Percentiles rank a stretch among this genome's conserved stretches.
Conservation (phyloP, 1,139 yeast genomes). For the Diutina neorugosa region DNA sequence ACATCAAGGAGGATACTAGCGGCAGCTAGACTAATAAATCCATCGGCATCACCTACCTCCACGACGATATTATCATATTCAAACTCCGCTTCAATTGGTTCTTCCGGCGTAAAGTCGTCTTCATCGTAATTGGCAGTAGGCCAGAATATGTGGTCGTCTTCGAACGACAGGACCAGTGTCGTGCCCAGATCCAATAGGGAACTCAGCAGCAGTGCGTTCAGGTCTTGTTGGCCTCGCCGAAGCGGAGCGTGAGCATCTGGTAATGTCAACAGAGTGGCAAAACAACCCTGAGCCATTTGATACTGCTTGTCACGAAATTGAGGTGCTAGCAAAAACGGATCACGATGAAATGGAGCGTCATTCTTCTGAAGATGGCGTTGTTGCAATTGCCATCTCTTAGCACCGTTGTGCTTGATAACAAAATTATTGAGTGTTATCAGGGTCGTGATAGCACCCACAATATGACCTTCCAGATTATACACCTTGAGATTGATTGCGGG, state of each 20-base stretch:
- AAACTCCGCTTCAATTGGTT: conserved; percentile 25
- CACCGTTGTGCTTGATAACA: conserved; percentile 23
- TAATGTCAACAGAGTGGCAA: conserved; percentile 13
- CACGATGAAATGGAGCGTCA: conserved; percentile 77
- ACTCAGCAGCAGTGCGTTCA: background rate
- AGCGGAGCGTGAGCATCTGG: conserved; percentile 3
- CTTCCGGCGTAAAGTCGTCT: conserved; percentile 32
- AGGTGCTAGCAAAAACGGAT: conserved; percentile 54
- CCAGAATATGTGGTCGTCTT: conserved; percentile 5
- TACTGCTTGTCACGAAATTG: conserved; percentile 33
- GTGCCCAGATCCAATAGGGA: background rate
- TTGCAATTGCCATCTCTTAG: conserved; percentile 31
- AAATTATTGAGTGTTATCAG: conserved; percentile 51
- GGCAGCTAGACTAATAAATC: conserved; percentile 18
- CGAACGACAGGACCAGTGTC: background rate
- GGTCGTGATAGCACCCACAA: conserved; percentile 28
- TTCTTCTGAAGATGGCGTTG: conserved; percentile 53
- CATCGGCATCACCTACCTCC: conserved; percentile 35
- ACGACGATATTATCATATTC: conserved; percentile 46
- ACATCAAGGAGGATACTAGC: conserved; percentile 20
- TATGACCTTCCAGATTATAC: conserved; percentile 12
- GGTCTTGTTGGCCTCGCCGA: background rate
- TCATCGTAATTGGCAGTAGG: conserved; percentile 29
- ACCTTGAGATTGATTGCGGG: conserved; percentile 30
- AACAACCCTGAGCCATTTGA: conserved; percentile 34